Base-by-base conservation (phyloP, 2,329 filamentous ascomycete species). In the Paecilomyces sp. region DNA sequence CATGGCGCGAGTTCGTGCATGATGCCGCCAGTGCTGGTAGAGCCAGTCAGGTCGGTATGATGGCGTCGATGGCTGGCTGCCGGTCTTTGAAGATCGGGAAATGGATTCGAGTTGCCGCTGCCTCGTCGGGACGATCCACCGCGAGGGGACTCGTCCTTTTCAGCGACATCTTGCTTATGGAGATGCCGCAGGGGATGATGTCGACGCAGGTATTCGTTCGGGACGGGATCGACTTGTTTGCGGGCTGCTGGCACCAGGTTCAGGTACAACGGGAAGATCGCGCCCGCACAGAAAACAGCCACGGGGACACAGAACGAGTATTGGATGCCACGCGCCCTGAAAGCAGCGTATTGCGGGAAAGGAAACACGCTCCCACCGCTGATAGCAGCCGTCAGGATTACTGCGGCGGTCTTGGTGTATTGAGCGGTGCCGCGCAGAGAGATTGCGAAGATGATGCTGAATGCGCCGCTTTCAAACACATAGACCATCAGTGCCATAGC, bases 401-500 rank as follows among this genome's bases (percentile, higher is more conserved):
- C 78, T 6, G 80, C 77, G 6, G 81, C 85, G 33, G 81, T 77
- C 65, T 86, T 86, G 15, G 84, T 86, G 66, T 84, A 80, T 13
- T 71, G 75, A 5, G 83, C 84, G 63, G 85, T 77, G 8, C 85
- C 85, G 24, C 84, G 82, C 9, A 88, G 75, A 2, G 77, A 75
- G 62, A 84, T 82, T 12, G 82, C 83, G 63, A 82, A 87, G 58
- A 85, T 82, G 55, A 84, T 79, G 50, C 81, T 78, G 71, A 86
- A 87, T 2, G 83, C 74, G 3, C 85, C 84, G 9, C 83, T 84
- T 71, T 87, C 83, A 64, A 85, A 85, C 63, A 86, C 81, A 67
- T 82, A 85, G 54, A 83, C 66, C 63, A 86, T 72, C 57, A 84
- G 73, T 13, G 79, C 71, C 67, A 82, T 76, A 1, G 77, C 75